A percentile compares a stretch with the other conserved stretches of the same genome.
These are phyloP conservation scores for Podaxis sp. DNA, from an alignment of 768 basidiomycete genomes.

Conservation along the genomic window DNA sequence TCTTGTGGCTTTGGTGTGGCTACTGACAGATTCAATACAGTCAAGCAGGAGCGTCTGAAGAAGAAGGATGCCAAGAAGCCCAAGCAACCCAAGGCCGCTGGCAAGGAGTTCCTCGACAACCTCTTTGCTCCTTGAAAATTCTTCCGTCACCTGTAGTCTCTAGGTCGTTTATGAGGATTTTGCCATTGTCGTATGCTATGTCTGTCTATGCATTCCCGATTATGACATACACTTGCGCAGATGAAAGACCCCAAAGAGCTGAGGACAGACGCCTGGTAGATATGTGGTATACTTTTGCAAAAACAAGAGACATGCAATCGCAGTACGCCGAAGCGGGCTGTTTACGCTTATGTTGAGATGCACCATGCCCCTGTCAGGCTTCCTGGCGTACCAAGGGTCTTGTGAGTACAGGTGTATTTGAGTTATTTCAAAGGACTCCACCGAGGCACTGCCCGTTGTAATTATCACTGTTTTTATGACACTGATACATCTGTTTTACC, in stretches of 20 bases:
- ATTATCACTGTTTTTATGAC: no score
- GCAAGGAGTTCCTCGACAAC: slow-evolving; percentile 80
- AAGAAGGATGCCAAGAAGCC: slow-evolving; percentile 65
- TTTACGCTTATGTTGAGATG: no score
- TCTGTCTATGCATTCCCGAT: slow-evolving; percentile 3
- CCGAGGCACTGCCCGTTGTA: no score
- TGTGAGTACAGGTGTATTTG: no score
- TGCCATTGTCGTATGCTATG: background rate
- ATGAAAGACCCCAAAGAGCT: background rate
- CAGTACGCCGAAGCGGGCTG: no score
- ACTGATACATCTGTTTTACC: no score
- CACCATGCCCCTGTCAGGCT: no score
- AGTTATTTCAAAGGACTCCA: no score
- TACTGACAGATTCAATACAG: slow-evolving; percentile 31
- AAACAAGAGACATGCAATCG: no score
- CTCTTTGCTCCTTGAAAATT: slow-evolving; percentile 77
- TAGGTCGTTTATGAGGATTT: slow-evolving; percentile 13
- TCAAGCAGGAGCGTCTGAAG: slow-evolving; percentile 78
- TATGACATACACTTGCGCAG: background rate
- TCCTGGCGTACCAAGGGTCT: no score
- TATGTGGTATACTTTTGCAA: no score
- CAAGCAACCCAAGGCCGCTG: slow-evolving; percentile 62
- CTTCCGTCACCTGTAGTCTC: background rate
- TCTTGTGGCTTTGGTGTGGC: background rate
- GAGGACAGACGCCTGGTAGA: background rate